Evolutionary conservation across 805 yeast species (phyloP).

Genomic region (Candida xyloterini): DNA sequence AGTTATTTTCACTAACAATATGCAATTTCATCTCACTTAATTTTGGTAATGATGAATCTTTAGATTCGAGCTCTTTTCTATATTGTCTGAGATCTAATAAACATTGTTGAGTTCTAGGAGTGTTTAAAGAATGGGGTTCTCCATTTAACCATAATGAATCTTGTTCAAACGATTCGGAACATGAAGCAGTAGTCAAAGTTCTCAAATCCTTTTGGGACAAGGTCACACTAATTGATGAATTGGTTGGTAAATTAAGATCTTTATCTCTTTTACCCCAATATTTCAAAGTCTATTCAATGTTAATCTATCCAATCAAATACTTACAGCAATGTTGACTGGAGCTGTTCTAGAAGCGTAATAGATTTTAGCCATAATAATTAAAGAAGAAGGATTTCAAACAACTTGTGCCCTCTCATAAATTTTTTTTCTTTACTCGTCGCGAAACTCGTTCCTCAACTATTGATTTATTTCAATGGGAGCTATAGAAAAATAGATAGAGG

Average conservation of each 20-base stretch:
- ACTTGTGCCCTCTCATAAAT: slow-evolving; percentile 1
- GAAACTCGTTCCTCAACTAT: slow-evolving; percentile 3
- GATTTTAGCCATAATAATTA: slow-evolving; percentile 30
- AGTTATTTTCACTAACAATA: slow-evolving; percentile 90
- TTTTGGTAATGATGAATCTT: slow-evolving; percentile 53
- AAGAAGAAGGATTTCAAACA: background rate
- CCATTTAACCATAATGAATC: slow-evolving; percentile 89
- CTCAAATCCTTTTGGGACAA: slow-evolving; percentile 86
- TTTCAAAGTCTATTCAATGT: slow-evolving; percentile 62
- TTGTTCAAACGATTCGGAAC: slow-evolving; percentile 49
- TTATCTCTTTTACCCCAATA: slow-evolving; percentile 99
- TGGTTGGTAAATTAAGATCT: slow-evolving; percentile 86
- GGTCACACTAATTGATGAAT: slow-evolving; percentile 93
- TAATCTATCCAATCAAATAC: slow-evolving; percentile 21
- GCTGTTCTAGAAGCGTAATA: slow-evolving; percentile 85
- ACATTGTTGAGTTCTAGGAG: slow-evolving; percentile 67
- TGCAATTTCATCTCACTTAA: slow-evolving; percentile 65
- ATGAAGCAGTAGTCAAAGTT: slow-evolving; percentile 86
- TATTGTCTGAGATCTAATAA: slow-evolving; percentile 67
- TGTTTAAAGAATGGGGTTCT: slow-evolving; percentile 64
- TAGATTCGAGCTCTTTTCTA: slow-evolving; percentile 58
- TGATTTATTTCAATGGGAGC: background rate
- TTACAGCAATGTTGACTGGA: slow-evolving; percentile 93
- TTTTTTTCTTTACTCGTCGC: slow-evolving; percentile 4
- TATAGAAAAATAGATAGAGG: slow-evolving; percentile 1